These are phyloP conservation scores for Rhododendron vialii DNA, from an alignment of 148 eudicot genomes.

Conservation along the genomic window DNA sequence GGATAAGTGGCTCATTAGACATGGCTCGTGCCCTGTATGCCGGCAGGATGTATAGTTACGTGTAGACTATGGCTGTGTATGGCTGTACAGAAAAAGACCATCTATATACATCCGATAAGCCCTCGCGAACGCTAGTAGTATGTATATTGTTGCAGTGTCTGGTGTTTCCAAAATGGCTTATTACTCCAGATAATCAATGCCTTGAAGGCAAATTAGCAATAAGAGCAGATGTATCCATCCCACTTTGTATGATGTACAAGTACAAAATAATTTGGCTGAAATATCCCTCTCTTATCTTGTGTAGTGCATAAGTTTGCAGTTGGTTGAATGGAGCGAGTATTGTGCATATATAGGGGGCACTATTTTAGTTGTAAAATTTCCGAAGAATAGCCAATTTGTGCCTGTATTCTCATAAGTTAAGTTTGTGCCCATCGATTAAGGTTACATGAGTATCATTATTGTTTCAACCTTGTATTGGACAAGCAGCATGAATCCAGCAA, in stretches of 20 bases:
- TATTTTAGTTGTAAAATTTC: too few relatives aligned
- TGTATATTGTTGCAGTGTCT: neutral
- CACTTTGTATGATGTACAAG: neutral
- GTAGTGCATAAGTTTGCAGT: neutral
- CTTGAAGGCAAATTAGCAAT: neutral
- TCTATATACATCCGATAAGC: neutral
- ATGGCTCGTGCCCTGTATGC: conserved; percentile 54
- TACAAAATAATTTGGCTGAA: neutral
- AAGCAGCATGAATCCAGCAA: too few relatives aligned
- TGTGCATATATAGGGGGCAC: neutral
- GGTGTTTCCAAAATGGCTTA: neutral
- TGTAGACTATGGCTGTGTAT: neutral
- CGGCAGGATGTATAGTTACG: conserved; percentile 29
- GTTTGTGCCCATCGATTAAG: too few relatives aligned
- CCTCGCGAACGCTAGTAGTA: neutral
- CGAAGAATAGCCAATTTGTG: too few relatives aligned
- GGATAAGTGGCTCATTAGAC: conserved; percentile 48
- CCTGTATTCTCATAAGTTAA: too few relatives aligned
- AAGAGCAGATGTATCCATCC: neutral
- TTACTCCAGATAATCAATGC: neutral
- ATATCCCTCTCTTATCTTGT: neutral
- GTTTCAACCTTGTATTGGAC: too few relatives aligned
- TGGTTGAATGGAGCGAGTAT: neutral
- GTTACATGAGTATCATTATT: too few relatives aligned
- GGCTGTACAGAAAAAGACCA: conserved; percentile 1